These are phyloP conservation scores for Kluyveromyces starmeri DNA, from an alignment of 805 yeast genomes.

Conservation along the genomic window DNA sequence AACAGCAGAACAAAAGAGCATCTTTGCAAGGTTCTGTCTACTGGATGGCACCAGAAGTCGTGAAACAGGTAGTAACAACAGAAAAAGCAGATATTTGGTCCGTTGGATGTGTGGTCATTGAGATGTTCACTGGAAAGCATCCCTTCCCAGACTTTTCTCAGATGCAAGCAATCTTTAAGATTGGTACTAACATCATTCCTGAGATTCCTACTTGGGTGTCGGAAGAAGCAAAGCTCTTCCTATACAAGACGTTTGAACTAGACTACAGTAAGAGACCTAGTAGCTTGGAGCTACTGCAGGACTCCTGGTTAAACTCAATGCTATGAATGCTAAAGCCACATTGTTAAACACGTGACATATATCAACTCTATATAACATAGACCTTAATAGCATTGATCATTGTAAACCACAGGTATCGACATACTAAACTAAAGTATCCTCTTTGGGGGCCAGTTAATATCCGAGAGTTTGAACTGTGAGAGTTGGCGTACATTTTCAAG, in stretches of 20 bases:
- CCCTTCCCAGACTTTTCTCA: constrained; percentile 93
- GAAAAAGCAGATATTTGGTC: constrained; percentile 96
- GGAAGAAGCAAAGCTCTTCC: constrained; percentile 56
- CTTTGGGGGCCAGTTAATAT: too few relatives aligned
- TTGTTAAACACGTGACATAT: too few relatives aligned
- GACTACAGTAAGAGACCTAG: constrained; percentile 68
- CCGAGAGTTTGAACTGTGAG: too few relatives aligned
- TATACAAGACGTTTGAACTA: constrained; percentile 58
- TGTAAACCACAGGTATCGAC: too few relatives aligned
- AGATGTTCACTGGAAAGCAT: constrained; percentile 92
- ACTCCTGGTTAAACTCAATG: constrained; percentile 30
- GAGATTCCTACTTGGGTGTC: constrained; percentile 69
- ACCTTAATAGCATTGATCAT: too few relatives aligned
- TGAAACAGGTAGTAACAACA: constrained; percentile 84
- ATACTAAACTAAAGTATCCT: too few relatives aligned
- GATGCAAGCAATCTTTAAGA: constrained; percentile 93
- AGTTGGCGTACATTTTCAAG: too few relatives aligned
- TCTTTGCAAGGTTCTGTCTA: constrained; percentile 91
- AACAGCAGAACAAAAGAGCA: constrained; percentile 45
- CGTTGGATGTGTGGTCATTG: constrained; percentile 86
- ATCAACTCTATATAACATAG: too few relatives aligned
- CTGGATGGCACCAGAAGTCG: constrained; percentile 99
- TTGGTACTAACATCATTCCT: constrained; percentile 81
- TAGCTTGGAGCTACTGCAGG: constrained; percentile 60
- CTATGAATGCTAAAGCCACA: constrained; percentile 6